phyloP scores from a whole-genome alignment of 1,139 yeast genomes.

The Yueomyces sp. region DNA sequence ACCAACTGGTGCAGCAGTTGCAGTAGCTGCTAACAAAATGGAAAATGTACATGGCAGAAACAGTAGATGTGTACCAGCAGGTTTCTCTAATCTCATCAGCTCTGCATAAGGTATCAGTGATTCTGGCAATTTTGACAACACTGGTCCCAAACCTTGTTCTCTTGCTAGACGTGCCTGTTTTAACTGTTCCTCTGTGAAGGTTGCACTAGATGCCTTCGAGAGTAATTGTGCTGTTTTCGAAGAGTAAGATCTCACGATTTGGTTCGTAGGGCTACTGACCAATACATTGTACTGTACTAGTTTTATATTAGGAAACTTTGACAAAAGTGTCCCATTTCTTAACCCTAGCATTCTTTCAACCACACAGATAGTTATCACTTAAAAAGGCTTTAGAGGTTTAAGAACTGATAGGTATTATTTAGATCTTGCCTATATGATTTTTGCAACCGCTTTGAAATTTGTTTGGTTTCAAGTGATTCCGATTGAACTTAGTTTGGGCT shows the following conservation, averaged over 20 bases:
- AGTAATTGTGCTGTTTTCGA: neutral
- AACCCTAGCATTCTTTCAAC: no score
- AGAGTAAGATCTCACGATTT: constrained; percentile 4
- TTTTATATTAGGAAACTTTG: no score
- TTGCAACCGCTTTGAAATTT: no score
- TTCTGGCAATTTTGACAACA: constrained; percentile 52
- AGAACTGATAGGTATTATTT: no score
- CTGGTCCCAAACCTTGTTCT: constrained; percentile 44
- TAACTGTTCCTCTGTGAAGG: constrained; percentile 44
- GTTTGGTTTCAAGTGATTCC: no score
- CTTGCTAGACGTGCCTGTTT: constrained; percentile 46
- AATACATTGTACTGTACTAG: no score
- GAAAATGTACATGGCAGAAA: constrained; percentile 61
- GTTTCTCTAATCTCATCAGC: constrained; percentile 82
- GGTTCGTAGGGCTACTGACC: constrained; percentile 9
- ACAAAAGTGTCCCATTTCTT: no score
- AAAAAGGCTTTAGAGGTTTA: no score
- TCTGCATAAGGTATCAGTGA: constrained; percentile 83
- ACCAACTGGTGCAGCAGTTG: constrained; percentile 51
- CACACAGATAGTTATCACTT: no score
- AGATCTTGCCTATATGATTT: no score
- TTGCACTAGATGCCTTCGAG: neutral
- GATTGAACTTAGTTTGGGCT: no score
- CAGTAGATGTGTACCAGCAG: constrained; percentile 81
- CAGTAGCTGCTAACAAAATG: constrained; percentile 61